Conservation (phyloP, 257 asterid species). For the Primulina tabacum region DNA sequence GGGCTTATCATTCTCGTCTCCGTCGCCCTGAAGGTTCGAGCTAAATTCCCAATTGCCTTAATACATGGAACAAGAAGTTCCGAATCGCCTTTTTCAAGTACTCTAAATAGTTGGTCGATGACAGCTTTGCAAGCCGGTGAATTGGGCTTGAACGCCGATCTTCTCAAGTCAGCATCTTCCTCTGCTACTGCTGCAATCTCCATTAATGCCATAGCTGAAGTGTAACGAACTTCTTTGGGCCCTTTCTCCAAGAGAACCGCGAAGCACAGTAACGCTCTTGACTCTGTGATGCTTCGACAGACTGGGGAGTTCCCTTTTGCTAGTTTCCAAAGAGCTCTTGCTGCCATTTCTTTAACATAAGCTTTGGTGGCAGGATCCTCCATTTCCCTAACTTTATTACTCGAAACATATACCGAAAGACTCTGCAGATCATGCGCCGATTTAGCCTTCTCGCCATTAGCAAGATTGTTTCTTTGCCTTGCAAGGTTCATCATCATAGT, state of each 20-base stretch:
- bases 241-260: constrained; percentile 76
- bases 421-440: too few species aligned
- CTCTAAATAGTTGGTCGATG: constrained; percentile 50
- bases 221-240: constrained; percentile 48
- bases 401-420: constrained; percentile 34
- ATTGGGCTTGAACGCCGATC: constrained; percentile 69
- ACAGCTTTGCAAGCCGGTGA: constrained; percentile 73
- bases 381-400: constrained; percentile 55
- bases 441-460: too few species aligned
- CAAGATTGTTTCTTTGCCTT: too few species aligned
- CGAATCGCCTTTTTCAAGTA: constrained; percentile 44
- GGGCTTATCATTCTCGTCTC: constrained; percentile 67
- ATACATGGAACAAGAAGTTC: constrained; percentile 60
- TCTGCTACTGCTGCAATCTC: constrained; percentile 73
- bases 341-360: constrained; percentile 75
- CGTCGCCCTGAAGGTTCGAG: constrained; percentile 64
- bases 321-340: constrained; percentile 80
- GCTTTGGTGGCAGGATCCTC: constrained; percentile 75
- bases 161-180: constrained; percentile 49
- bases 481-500: constrained; percentile 33
- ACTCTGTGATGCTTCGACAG: constrained; percentile 80
- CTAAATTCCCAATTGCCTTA: constrained; percentile 53
- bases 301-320: constrained; percentile 65
- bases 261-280: constrained; percentile 67
- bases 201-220: constrained; percentile 83